These are phyloP conservation scores for Xylaria nigripes DNA, from an alignment of 495 filamentous ascomycete genomes.

Conservation along the genomic window DNA sequence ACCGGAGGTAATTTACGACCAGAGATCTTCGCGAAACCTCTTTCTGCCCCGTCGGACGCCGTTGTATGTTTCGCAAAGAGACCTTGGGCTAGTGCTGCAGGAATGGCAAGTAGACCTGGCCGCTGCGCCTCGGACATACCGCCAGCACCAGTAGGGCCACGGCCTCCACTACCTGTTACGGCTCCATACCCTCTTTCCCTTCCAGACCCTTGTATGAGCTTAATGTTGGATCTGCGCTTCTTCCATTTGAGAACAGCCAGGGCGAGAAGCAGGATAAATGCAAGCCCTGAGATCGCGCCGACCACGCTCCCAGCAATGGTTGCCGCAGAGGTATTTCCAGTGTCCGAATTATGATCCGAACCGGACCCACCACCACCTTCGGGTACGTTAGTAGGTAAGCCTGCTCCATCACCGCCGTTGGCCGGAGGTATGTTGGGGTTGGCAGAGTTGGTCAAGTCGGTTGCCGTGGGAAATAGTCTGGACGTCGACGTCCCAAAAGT, in stretches of 20 bases:
- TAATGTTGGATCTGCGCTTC: slow-evolving; percentile 32
- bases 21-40: slow-evolving; percentile 51
- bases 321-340: slow-evolving; percentile 13
- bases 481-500: slow-evolving; percentile 12
- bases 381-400: slow-evolving; percentile 11
- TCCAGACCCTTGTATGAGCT: slow-evolving; percentile 26
- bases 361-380: slow-evolving; percentile 3
- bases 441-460: slow-evolving; percentile 6
- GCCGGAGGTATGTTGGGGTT: slow-evolving; percentile 2
- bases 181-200: slow-evolving; percentile 22
- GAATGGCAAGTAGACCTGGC: slow-evolving; percentile 48
- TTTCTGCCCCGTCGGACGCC: slow-evolving; percentile 38
- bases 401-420: slow-evolving; percentile 5
- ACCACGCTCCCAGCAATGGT: slow-evolving; percentile 57
- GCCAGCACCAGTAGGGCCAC: slow-evolving; percentile 21
- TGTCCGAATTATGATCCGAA: slow-evolving; percentile 9
- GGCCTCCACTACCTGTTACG: slow-evolving; percentile 18
- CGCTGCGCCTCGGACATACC: slow-evolving; percentile 39
- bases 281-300: slow-evolving; percentile 56
- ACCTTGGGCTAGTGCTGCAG: slow-evolving; percentile 45
- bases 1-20: slow-evolving; percentile 68
- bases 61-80: slow-evolving; percentile 40
- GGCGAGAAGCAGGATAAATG: slow-evolving; percentile 47
- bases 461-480: slow-evolving; percentile 12
- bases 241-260: slow-evolving; percentile 51